Evolutionary conservation across 169 alveolate species (phyloP), one percentile per base, ranked within the genome.

Genomic region (Plasmodium gonderi): DNA sequence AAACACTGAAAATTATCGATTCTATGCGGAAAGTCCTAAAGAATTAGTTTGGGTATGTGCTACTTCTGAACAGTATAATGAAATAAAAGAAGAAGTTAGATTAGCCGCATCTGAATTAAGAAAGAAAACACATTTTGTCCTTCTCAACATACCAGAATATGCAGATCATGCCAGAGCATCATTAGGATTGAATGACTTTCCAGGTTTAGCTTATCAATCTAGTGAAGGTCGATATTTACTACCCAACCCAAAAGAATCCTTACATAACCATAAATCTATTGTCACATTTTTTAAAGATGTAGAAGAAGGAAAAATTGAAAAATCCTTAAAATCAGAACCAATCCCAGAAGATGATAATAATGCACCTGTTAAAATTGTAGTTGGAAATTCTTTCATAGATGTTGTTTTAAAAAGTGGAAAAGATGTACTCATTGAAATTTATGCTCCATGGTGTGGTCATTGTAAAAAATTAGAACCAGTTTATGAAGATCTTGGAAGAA

Each of bases 381-480:
- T 95, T 1, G 97, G 97, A n/a, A 94, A 91, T 47, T 94, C 97
- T 9, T 92, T 95, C 45, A 68, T 82, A 60, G 91, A 89, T 74
- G 93, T 94, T 33, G 95, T 95, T 12, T 54, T 92, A n/a, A 79
- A 91, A 44, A 80, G 92, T 49, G 90, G 93, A 17, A 91, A 91
- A 77, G 95, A 94, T 65, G 95, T 95, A 12, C 91, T 95, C 76
- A 77, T 95, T 75, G 94, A 94, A 94, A 93, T 95, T 5, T 95
- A 95, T 90, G 95, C 97, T 2, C 97, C 97, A 11, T 94, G 93
- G 94, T 95, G 97, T 85, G 96, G 95, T 60, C 96, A 95, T 89
- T 95, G 97, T 93, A 95, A 95, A 91, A 94, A 90, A 91, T 90
- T 95, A 92, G 80, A 93, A 95, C 97, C 97, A 0, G 91, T 92